A percentile compares a stretch with the other conserved stretches of the same genome.
These are phyloP conservation scores for Pelargonium fulgidum DNA, from an alignment of 441 rosid genomes.

Conservation along the genomic window DNA sequence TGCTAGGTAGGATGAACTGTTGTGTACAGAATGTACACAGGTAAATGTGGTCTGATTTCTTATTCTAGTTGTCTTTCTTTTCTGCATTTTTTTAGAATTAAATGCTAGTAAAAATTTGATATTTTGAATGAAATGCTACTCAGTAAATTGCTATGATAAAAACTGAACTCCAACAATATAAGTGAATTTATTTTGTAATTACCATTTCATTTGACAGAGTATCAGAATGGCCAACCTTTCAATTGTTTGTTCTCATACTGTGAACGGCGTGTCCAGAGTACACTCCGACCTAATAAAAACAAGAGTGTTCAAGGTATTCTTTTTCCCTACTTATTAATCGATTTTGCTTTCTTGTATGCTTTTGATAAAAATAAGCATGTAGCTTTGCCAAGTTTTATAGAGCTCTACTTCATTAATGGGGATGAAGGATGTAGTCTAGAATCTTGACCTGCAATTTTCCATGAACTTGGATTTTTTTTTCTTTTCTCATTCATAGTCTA, in stretches of 20 bases:
- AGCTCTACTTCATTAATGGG: not conserved
- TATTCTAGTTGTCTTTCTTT: too few relatives aligned
- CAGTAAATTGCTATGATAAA: not conserved
- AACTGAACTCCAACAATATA: conserved; percentile 5
- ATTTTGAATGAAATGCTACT: not conserved
- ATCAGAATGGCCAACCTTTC: conserved; percentile 56
- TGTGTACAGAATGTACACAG: too few relatives aligned
- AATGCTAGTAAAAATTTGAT: too few relatives aligned
- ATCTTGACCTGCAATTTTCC: not conserved
- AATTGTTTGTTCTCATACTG: conserved; percentile 43
- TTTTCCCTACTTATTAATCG: conserved; percentile 8
- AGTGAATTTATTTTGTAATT: conserved; percentile 8
- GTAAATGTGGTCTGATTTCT: too few relatives aligned
- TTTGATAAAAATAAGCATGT: not conserved
- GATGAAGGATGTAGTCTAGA: conserved; percentile 2
- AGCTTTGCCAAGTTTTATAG: not conserved
- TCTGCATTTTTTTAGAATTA: not conserved
- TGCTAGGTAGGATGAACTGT: too few relatives aligned
- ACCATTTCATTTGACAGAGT: conserved; percentile 26
- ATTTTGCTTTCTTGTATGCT: not conserved
- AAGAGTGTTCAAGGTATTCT: conserved; percentile 41
- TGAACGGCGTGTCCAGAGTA: conserved; percentile 46
- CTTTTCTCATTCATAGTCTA: too few relatives aligned
- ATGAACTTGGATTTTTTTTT: not conserved
- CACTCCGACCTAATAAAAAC: conserved; percentile 42